These are phyloP conservation scores for Clathrospora elynae DNA, from an alignment of 2,329 filamentous ascomycete genomes.

Conservation along the genomic window DNA sequence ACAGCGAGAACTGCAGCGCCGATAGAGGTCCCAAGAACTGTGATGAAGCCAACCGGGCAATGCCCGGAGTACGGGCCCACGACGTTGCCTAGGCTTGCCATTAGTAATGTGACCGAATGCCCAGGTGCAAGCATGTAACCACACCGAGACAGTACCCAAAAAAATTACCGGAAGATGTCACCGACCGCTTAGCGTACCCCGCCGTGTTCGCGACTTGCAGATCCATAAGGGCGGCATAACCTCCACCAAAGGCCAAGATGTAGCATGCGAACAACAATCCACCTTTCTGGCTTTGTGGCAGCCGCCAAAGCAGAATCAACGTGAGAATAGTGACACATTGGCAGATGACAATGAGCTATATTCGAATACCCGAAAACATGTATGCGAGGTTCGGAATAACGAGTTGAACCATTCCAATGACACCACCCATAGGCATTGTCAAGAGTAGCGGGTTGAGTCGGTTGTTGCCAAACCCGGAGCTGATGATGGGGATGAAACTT, in stretches of 20 bases:
- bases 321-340: constrained; percentile 50
- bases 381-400: constrained; percentile 30
- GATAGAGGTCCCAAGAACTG: constrained; percentile 47
- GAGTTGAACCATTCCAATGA: constrained; percentile 35
- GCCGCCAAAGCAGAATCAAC: constrained; percentile 51
- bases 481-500: constrained; percentile 41
- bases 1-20: constrained; percentile 47
- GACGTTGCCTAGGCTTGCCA: constrained; percentile 37
- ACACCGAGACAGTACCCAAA: constrained; percentile 59
- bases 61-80: constrained; percentile 40
- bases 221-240: constrained; percentile 59
- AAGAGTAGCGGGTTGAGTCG: constrained; percentile 35
- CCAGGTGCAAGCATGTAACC: background rate
- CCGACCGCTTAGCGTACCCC: constrained; percentile 58
- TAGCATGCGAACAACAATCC: constrained; percentile 57
- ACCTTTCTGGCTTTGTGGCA: constrained; percentile 51
- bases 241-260: constrained; percentile 55
- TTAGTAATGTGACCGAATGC: background rate
- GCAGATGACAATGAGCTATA: constrained; percentile 40
- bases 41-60: constrained; percentile 51
- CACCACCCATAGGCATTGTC: constrained; percentile 29
- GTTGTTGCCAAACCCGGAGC: constrained; percentile 36
- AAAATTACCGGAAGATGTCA: constrained; percentile 57
- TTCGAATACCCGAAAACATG: constrained; percentile 28
- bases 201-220: constrained; percentile 58